Base-by-base conservation (phyloP, 352 stramenopile genomes). In the Pythium chondricola region DNA sequence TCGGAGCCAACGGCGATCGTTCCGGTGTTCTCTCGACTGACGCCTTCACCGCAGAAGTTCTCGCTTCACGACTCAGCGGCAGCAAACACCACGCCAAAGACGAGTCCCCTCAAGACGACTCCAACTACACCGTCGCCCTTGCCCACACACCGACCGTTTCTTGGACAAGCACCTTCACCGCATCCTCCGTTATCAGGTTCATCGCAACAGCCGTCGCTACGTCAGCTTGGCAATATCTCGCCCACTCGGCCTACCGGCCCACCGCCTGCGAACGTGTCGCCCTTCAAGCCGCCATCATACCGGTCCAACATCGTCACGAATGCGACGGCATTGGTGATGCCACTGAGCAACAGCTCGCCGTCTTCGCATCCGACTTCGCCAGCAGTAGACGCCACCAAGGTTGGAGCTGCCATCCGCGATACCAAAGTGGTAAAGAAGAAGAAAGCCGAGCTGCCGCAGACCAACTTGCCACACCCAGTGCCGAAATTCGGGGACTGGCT, bases 401-500 rank as follows among this genome's bases (percentile, higher is more conserved):
- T n/a, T n/a, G 14, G 35, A 4, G 51, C 63, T 18, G 40, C 43
- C 10, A 91, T 91, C 48, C 80, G 76, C 9, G 80, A 91, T 43
- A 88, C 76, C 0, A 91, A 76, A 36, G 54, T 91, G 3, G 80
- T 91, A 0, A 91, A 91, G 48, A 91, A 88, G 65, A 88, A 91
- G 48, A 78, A 70, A 48, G 80, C 77, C 0, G 72, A 88, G 47
- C 60, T 91, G 2, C 80, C 80, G n/a, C 74, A 83, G 22, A 63
- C 70, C 44, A 88, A 88, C 40, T 41, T 91, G 37, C 80, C 80
- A 7, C 80, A 91, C 18, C 80, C 80, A n/a, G 63, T 65, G 6
- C 80, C 80, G 0, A 91, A 88, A 29, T 91, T 88, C 40, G 80
- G 80, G 13, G 80, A 91, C 42, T 91, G 80, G 80, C 73, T 91